A percentile compares a stretch with the other conserved stretches of the same genome.
Evolutionary conservation across 176 grass and related monocot species (phyloP).

Genomic region (Carex kokanica): DNA sequence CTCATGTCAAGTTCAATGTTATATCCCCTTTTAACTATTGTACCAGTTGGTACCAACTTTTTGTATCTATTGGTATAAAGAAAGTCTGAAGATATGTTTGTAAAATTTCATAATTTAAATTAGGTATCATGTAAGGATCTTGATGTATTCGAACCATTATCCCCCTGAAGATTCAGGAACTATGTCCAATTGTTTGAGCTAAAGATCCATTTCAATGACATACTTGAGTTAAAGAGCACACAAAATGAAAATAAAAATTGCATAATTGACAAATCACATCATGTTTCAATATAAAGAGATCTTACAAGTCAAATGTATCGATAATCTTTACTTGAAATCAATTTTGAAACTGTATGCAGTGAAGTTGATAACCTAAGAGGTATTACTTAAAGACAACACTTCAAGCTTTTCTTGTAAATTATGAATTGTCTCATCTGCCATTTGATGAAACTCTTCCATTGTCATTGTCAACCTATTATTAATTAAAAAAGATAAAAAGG

Average conservation of each 20-base stretch:
- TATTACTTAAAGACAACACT: constrained; percentile 31
- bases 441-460: constrained; percentile 69
- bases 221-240: no score
- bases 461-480: constrained; percentile 47
- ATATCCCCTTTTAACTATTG: no score
- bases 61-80: no score
- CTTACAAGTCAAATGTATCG: constrained; percentile 23
- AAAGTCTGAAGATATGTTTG: no score
- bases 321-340: not conserved
- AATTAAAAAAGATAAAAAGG: not conserved
- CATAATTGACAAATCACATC: not conserved
- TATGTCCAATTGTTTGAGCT: no score
- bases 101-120: no score
- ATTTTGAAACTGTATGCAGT: not conserved
- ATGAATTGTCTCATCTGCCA: constrained; percentile 76
- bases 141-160: no score
- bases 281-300: constrained; percentile 37
- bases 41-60: no score
- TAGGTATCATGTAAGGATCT: no score
- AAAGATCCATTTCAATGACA: no score
- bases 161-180: no score
- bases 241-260: not conserved
- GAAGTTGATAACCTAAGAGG: not conserved
- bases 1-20: no score
- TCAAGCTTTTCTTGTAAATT: constrained; percentile 70